phyloP scores from a whole-genome alignment of 306 rosid genomes.

The Nissolia schottii region DNA sequence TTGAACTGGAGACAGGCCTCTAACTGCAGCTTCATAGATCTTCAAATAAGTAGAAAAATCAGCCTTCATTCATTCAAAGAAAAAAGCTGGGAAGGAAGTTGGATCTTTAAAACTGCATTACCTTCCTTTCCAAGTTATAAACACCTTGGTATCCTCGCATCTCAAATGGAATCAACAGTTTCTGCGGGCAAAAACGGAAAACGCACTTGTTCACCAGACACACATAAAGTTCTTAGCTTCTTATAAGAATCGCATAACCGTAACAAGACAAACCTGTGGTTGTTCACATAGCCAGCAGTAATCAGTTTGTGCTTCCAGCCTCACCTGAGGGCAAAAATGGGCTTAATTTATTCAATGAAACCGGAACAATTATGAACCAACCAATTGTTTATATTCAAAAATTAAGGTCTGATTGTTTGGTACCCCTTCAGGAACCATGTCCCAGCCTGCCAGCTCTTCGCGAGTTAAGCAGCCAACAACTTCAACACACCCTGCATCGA shows the following conservation, averaged over 20 bases:
- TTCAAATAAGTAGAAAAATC: constrained; percentile 21
- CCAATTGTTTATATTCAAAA: neutral
- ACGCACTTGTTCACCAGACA: constrained; percentile 3
- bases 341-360: constrained; percentile 5
- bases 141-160: constrained; percentile 96
- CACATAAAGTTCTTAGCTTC: neutral
- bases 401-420: too few relatives aligned
- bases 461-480: constrained; percentile 81
- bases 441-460: constrained; percentile 74
- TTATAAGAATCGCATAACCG: neutral
- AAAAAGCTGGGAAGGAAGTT: neutral
- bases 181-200: constrained; percentile 40
- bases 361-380: neutral
- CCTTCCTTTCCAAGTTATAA: constrained; percentile 92
- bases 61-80: constrained; percentile 10
- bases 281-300: constrained; percentile 89
- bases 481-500: constrained; percentile 67
- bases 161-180: constrained; percentile 85
- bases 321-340: constrained; percentile 53
- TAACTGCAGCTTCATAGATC: constrained; percentile 78
- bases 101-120: constrained; percentile 15
- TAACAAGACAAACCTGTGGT: constrained; percentile 60
- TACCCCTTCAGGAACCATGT: constrained; percentile 87
- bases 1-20: constrained; percentile 62
- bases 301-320: constrained; percentile 84